Conservation (phyloP, 768 basidiomycete genomes). For the Naganishia antarctica region DNA sequence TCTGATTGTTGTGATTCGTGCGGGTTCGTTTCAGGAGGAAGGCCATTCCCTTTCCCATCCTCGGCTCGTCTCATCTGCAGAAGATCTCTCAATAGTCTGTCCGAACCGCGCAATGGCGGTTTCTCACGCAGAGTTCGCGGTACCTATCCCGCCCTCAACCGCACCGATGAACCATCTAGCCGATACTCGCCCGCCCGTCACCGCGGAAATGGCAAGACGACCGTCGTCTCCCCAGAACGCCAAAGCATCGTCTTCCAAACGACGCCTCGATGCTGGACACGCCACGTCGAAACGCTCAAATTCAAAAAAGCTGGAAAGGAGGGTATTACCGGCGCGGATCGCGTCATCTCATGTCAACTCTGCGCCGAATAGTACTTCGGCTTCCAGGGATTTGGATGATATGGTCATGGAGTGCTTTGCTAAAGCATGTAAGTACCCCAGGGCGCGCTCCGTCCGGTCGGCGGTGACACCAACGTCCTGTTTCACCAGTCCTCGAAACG, state of each 20-base stretch:
- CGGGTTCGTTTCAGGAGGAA: too few relatives aligned
- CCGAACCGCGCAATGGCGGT: not conserved
- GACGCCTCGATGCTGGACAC: not conserved
- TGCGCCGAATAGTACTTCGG: not conserved
- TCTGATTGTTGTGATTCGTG: not conserved
- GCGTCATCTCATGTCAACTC: not conserved
- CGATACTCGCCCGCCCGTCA: not conserved
- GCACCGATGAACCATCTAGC: not conserved
- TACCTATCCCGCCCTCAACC: not conserved
- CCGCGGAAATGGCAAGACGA: not conserved
- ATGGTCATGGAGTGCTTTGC: slow-evolving; percentile 26
- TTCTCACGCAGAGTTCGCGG: not conserved
- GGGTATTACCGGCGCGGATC: slow-evolving; percentile 22
- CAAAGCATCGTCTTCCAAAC: slow-evolving; percentile 6
- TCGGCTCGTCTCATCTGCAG: too few relatives aligned
- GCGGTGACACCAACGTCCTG: not conserved
- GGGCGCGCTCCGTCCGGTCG: not conserved
- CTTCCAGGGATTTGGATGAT: slow-evolving; percentile 20
- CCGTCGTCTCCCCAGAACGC: not conserved
- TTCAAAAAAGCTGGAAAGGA: slow-evolving; percentile 12
- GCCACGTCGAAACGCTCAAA: not conserved
- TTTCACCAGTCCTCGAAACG: slow-evolving; percentile 3
- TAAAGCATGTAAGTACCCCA: slow-evolving; percentile 7
- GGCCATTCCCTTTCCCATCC: too few relatives aligned
- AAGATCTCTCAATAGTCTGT: not conserved